Percentiles rank a stretch among this genome's conserved stretches.
These are phyloP conservation scores for Phytopythium kandeliae DNA, from an alignment of 352 stramenopile species.

Conservation along the genomic window DNA sequence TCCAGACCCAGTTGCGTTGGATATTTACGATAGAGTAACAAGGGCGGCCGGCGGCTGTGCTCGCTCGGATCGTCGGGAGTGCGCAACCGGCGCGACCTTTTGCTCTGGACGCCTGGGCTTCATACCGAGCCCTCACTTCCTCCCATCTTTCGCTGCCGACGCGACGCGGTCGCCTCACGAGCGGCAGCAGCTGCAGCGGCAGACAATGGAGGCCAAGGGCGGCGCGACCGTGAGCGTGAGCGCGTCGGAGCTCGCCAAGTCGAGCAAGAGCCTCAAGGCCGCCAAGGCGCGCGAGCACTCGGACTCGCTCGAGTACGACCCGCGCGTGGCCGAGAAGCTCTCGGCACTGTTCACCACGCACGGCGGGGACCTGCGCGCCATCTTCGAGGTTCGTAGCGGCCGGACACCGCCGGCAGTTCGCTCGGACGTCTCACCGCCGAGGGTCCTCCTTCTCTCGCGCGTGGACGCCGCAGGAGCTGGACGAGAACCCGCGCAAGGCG, in stretches of 20 bases:
- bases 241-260: constrained; percentile 53
- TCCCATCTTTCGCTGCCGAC: too few relatives aligned
- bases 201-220: constrained; percentile 60
- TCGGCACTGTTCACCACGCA: constrained; percentile 56
- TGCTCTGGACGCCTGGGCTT: neutral
- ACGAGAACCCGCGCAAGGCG: constrained; percentile 73
- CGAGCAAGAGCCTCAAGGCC: constrained; percentile 52
- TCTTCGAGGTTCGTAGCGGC: constrained; percentile 62
- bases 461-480: too few relatives aligned
- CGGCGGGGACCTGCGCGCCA: constrained; percentile 50
- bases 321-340: constrained; percentile 43
- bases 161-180: too few relatives aligned
- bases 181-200: neutral
- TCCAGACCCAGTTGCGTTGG: too few relatives aligned
- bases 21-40: too few relatives aligned
- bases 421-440: too few relatives aligned
- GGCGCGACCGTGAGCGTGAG: constrained; percentile 34
- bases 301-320: constrained; percentile 69
- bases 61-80: neutral
- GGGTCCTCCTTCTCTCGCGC: too few relatives aligned
- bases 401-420: too few relatives aligned
- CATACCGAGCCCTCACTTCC: too few relatives aligned
- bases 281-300: constrained; percentile 62
- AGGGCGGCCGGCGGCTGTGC: neutral
- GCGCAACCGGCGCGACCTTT: neutral